Evolutionary conservation across 352 stramenopile genomes (phyloP).

Genomic region (Pythium coloratum): DNA sequence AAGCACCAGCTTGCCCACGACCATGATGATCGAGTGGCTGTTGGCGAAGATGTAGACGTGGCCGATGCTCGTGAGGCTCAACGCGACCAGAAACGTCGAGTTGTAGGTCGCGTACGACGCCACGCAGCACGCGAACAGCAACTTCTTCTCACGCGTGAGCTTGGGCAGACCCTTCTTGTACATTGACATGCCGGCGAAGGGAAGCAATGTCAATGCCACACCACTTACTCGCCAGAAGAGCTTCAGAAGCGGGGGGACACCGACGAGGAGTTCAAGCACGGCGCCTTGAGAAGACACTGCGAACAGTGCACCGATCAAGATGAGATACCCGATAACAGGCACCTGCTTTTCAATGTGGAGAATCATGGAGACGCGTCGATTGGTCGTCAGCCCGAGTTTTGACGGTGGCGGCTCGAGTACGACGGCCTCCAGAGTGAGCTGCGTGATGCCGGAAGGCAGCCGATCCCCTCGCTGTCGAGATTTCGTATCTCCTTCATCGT

Average conservation of each 20-base stretch:
- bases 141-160: constrained; percentile 18
- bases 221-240: constrained; percentile 59
- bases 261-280: constrained; percentile 39
- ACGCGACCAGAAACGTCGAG: constrained; percentile 48
- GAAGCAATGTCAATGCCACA: constrained; percentile 37
- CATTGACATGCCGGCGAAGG: constrained; percentile 32
- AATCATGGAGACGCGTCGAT: constrained; percentile 30
- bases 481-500: constrained; percentile 2
- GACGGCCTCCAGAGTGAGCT: constrained; percentile 42
- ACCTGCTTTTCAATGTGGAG: constrained; percentile 54
- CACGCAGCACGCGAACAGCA: constrained; percentile 32
- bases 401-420: constrained; percentile 9
- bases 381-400: constrained; percentile 3
- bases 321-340: constrained; percentile 41
- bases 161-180: constrained; percentile 26
- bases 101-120: constrained; percentile 47
- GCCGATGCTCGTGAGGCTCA: constrained; percentile 51
- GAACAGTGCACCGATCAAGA: constrained; percentile 39
- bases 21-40: constrained; percentile 55
- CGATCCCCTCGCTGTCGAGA: neutral
- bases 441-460: constrained; percentile 38
- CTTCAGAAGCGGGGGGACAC: constrained; percentile 47
- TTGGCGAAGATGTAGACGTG: constrained; percentile 64
- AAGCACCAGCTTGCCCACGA: constrained; percentile 46
- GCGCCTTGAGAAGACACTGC: constrained; percentile 51